Evolutionary conservation across 2,329 filamentous ascomycete genomes (phyloP).

Genomic region (Xylaria sp.): DNA sequence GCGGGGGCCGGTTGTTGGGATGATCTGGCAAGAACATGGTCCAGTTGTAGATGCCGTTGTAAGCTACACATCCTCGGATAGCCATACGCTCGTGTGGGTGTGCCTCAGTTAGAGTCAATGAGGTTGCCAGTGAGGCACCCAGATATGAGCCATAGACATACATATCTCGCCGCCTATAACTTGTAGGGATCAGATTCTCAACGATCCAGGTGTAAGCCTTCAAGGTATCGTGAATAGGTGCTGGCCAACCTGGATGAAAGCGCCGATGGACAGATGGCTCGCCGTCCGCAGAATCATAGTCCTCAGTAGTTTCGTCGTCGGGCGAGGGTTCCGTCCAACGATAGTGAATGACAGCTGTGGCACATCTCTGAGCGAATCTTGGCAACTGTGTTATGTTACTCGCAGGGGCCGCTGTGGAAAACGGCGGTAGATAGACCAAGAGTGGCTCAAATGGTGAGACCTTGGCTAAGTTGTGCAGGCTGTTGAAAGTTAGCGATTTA

Average conservation of each 20-base stretch:
- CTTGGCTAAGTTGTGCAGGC: slow-evolving; percentile 55
- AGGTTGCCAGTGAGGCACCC: slow-evolving; percentile 61
- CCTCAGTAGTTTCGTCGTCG: slow-evolving; percentile 12
- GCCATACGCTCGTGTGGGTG: slow-evolving; percentile 50
- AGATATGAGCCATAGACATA: slow-evolving; percentile 64
- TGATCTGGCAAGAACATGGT: slow-evolving; percentile 63
- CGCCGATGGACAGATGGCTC: background rate
- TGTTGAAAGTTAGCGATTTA: slow-evolving; percentile 39
- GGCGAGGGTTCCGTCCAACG: slow-evolving; percentile 53
- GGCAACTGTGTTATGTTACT: slow-evolving; percentile 44
- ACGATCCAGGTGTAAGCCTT: slow-evolving; percentile 61
- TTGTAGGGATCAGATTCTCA: slow-evolving; percentile 49
- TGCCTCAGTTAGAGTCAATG: slow-evolving; percentile 63
- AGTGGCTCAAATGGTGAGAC: slow-evolving; percentile 50
- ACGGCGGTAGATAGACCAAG: slow-evolving; percentile 61
- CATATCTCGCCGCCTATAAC: slow-evolving; percentile 46
- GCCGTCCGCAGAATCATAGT: background rate
- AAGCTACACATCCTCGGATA: slow-evolving; percentile 59
- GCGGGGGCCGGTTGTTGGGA: slow-evolving; percentile 46
- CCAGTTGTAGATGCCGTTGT: slow-evolving; percentile 70
- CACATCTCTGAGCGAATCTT: slow-evolving; percentile 48
- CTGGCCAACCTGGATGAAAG: slow-evolving; percentile 56
- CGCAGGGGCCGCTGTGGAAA: slow-evolving; percentile 41
- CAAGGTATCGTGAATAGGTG: slow-evolving; percentile 61
- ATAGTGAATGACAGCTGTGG: slow-evolving; percentile 64